These are phyloP conservation scores for Dentipellis sp. DNA, from an alignment of 768 basidiomycete genomes.

Conservation along the genomic window DNA sequence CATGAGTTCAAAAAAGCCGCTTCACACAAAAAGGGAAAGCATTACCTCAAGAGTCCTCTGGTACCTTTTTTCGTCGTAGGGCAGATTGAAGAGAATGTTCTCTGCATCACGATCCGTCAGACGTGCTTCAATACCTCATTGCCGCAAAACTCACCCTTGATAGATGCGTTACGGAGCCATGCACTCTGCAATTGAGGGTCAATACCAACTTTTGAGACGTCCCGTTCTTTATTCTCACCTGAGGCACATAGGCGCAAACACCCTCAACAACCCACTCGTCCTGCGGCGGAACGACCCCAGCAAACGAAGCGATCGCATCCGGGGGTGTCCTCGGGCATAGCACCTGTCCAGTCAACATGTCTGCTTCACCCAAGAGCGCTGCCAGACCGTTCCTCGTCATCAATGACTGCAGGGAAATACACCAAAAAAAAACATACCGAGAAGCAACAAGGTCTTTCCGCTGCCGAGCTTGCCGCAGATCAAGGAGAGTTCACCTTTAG, in stretches of 20 bases:
- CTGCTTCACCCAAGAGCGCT: constrained; percentile 85
- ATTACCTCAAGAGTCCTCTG: constrained; percentile 61
- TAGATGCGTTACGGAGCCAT: constrained; percentile 70
- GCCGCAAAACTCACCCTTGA: constrained; percentile 29
- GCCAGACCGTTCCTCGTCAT: constrained; percentile 7
- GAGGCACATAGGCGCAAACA: constrained; percentile 82
- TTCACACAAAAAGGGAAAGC: constrained; percentile 5
- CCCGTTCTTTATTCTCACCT: constrained; percentile 29
- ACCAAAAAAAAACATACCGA: constrained; percentile 34
- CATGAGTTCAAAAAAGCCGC: constrained; percentile 8
- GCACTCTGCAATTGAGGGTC: constrained; percentile 24
- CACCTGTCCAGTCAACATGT: constrained; percentile 73
- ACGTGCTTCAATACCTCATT: not conserved
- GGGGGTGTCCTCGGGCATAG: constrained; percentile 81
- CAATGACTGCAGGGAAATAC: not conserved
- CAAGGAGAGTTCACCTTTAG: constrained; percentile 67
- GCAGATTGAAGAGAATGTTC: constrained; percentile 77
- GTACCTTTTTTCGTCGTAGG: constrained; percentile 67
- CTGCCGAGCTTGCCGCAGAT: constrained; percentile 87
- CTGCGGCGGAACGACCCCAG: constrained; percentile 28
- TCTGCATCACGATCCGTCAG: constrained; percentile 22
- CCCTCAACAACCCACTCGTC: constrained; percentile 73
- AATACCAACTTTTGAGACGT: constrained; percentile 1
- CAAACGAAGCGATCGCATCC: constrained; percentile 59
- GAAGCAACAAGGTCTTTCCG: constrained; percentile 80